These are phyloP conservation scores for Penicillium sp. DNA, from an alignment of 2,329 filamentous ascomycete genomes.

Conservation along the genomic window DNA sequence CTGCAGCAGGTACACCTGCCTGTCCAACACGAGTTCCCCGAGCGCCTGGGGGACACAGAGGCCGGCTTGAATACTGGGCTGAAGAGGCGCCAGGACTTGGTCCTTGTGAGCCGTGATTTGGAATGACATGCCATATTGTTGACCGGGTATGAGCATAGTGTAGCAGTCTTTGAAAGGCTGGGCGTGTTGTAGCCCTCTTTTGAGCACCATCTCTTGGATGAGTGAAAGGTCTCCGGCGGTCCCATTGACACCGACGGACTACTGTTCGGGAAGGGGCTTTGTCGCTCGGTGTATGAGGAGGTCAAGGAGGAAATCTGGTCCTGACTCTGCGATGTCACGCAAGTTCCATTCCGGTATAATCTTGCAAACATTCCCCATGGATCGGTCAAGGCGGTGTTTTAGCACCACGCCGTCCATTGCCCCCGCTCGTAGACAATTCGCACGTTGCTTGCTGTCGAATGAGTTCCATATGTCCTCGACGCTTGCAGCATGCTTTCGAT, in stretches of 20 bases:
- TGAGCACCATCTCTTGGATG: too few species aligned
- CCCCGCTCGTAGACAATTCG: background rate
- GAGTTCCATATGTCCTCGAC: background rate
- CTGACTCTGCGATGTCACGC: background rate
- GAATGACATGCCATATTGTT: background rate
- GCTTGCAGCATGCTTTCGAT: background rate
- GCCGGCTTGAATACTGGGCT: background rate
- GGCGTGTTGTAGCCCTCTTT: too few species aligned
- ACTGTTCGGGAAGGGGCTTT: background rate
- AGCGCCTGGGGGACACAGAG: background rate
- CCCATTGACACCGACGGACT: background rate
- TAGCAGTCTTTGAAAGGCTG: background rate
- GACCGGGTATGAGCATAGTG: background rate
- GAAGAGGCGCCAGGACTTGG: background rate
- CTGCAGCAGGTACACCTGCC: background rate
- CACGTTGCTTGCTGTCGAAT: background rate
- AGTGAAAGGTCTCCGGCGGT: background rate
- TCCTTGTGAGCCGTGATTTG: background rate
- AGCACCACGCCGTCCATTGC: background rate
- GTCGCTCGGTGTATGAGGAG: background rate
- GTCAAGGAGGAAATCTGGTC: background rate
- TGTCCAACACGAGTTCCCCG: background rate
- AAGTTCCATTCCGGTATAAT: background rate
- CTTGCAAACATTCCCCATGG: background rate
- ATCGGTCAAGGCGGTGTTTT: background rate